Base-by-base conservation (phyloP, 768 basidiomycete species). In the Boletus vermiculosoides region DNA sequence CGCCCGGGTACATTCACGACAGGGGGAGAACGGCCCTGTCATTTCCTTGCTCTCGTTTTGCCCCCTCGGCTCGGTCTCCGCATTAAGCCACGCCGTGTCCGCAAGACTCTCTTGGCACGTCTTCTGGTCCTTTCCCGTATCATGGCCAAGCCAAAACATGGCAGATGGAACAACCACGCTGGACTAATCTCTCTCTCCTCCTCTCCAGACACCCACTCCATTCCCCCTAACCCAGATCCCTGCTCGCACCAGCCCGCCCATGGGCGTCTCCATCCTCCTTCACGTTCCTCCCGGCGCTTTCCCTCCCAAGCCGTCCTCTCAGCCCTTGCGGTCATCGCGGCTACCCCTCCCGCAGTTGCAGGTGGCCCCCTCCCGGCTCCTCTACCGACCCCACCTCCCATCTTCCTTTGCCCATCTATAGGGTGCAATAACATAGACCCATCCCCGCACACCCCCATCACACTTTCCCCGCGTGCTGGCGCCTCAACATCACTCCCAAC, bases 361-460 rank as follows among this genome's bases (percentile, higher is more conserved):
- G 81, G 77, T 46, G 76, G 76, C 55, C 84, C 85, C 9, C 70
- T 76, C 20, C 63, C 69, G 5, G 20, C 51, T 22, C 41, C 13
- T 22, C n/a, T 39, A 49, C 69, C 63, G 13, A 63, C 67, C 0
- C 20, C 76, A 23, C 83, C 84, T 1, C 84, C 80, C n/a, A 60
- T 77, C 51, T 88, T 88, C 61, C 78, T 87, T 42, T 88, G 85
- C 58, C 87, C 85, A 1, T 76, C 74, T 22, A 67, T 81, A 59
- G 69, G 66, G 33, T 56, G 57, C 45, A 57, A 71, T 37, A 40
- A 31, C 62, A 16, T 40, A 48, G 22, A 53, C 31, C 11, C 23
- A 16, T 16, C 4, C 5, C 13, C 41, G 0, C 18, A 22, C 46
- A 5, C 12, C 0, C 37, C 9, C 28, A 5, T 30, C 36, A 3